Evolutionary conservation across 2,329 filamentous ascomycete genomes (phyloP).

Genomic region (Zymoseptoria pseudotritici): DNA sequence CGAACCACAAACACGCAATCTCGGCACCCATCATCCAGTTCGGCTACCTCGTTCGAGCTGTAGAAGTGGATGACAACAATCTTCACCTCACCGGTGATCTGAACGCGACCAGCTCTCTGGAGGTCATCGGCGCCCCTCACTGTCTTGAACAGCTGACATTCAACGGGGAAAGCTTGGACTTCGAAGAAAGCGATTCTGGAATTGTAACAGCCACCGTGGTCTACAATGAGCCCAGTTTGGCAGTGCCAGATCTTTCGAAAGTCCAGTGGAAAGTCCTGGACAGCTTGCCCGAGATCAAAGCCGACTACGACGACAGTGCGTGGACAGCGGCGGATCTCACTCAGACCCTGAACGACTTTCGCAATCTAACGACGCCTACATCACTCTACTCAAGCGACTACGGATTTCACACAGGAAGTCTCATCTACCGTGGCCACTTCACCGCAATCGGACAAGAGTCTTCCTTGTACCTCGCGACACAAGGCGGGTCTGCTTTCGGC

Average conservation of each 20-base stretch:
- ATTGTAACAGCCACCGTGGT: slow-evolving; percentile 46
- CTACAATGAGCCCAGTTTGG: slow-evolving; percentile 45
- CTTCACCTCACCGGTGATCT: slow-evolving; percentile 63
- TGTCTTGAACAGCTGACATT: slow-evolving; percentile 51
- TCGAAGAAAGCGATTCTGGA: slow-evolving; percentile 27
- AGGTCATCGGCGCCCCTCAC: slow-evolving; percentile 55
- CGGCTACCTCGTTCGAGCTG: slow-evolving; percentile 57
- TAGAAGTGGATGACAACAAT: slow-evolving; percentile 46
- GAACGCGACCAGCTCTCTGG: slow-evolving; percentile 60
- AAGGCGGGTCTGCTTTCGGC: slow-evolving; percentile 62
- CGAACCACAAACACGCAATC: slow-evolving; percentile 28
- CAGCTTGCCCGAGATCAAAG: slow-evolving; percentile 60
- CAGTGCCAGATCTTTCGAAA: slow-evolving; percentile 50
- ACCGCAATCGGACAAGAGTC: slow-evolving; percentile 54
- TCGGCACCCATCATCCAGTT: slow-evolving; percentile 53
- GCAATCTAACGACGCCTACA: slow-evolving; percentile 53
- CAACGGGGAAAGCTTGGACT: slow-evolving; percentile 45
- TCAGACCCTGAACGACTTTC: slow-evolving; percentile 54
- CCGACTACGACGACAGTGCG: slow-evolving; percentile 58
- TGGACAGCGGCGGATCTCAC: slow-evolving; percentile 57
- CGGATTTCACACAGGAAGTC: slow-evolving; percentile 61
- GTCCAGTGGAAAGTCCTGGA: slow-evolving; percentile 64
- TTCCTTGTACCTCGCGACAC: slow-evolving; percentile 47
- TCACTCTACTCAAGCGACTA: slow-evolving; percentile 64
- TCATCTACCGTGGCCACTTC: slow-evolving; percentile 66